These are phyloP conservation scores for Talaromyces wortmannii DNA, from an alignment of 495 filamentous ascomycete species.

Conservation along the genomic window DNA sequence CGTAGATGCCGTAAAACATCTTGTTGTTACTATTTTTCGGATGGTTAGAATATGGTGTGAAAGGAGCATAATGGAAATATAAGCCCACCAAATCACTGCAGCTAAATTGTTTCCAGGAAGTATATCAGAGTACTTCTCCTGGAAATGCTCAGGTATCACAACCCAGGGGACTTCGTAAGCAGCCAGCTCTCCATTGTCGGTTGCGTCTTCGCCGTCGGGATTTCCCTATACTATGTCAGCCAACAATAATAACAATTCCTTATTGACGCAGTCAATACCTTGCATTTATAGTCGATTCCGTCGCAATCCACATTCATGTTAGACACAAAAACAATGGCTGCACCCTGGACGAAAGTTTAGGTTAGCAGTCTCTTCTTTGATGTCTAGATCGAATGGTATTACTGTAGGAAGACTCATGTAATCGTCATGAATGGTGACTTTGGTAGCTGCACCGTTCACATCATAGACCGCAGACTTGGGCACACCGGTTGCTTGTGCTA, in stretches of 20 bases:
- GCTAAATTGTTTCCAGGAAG: slow-evolving; percentile 28
- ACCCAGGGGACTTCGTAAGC: slow-evolving; percentile 33
- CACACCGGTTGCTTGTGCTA: slow-evolving; percentile 14
- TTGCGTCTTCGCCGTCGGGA: slow-evolving; percentile 20
- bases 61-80: neutral
- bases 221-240: slow-evolving; percentile 16
- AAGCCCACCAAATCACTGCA: slow-evolving; percentile 29
- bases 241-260: no score
- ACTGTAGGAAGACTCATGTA: slow-evolving; percentile 21
- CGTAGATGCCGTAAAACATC: slow-evolving; percentile 34
- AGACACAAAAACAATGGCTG: slow-evolving; percentile 25
- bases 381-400: neutral
- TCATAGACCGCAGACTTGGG: slow-evolving; percentile 19
- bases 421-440: slow-evolving; percentile 25
- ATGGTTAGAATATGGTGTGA: neutral
- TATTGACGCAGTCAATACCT: slow-evolving; percentile 7
- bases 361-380: neutral
- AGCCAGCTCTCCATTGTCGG: slow-evolving; percentile 29
- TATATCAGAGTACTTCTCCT: slow-evolving; percentile 10
- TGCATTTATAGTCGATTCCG: slow-evolving; percentile 24
- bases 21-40: slow-evolving; percentile 16
- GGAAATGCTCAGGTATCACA: slow-evolving; percentile 27
- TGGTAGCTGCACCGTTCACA: slow-evolving; percentile 10
- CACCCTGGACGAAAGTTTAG: slow-evolving; percentile 12
- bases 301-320: slow-evolving; percentile 38